Evolutionary conservation across 2,329 filamentous ascomycete species (phyloP).

Genomic region (Aureobasidium sp.): DNA sequence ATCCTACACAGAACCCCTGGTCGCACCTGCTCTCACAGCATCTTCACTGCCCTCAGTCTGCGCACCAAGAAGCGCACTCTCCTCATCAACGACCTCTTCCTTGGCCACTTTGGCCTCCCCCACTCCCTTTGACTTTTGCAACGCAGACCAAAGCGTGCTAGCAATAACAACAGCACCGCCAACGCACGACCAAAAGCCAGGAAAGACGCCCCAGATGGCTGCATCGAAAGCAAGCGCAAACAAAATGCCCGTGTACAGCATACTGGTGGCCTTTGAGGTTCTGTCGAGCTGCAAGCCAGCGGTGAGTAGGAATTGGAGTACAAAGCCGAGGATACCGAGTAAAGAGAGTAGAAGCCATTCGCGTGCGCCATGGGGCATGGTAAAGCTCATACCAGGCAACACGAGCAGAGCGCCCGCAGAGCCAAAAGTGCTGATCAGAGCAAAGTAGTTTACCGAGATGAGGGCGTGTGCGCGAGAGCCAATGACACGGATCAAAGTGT

Average conservation of each 20-base stretch:
- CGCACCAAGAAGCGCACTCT: not conserved
- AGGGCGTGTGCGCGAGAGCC: constrained; percentile 6
- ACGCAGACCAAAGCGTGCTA: constrained; percentile 7
- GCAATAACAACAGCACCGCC: constrained; percentile 9
- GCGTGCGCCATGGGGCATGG: not conserved
- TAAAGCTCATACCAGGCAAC: not conserved
- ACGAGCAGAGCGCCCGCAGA: not conserved
- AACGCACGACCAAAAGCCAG: not conserved
- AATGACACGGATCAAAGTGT: constrained; percentile 6
- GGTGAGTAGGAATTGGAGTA: constrained; percentile 9
- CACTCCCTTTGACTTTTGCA: not conserved
- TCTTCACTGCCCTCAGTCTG: constrained; percentile 1
- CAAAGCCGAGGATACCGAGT: constrained; percentile 9
- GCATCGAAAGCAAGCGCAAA: constrained; percentile 8
- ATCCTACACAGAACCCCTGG: no score
- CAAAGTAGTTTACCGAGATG: constrained; percentile 11
- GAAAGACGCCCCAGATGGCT: constrained; percentile 10
- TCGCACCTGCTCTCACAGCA: no score
- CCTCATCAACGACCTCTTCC: constrained; percentile 3
- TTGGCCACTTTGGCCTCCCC: not conserved
- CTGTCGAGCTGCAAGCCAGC: constrained; percentile 3
- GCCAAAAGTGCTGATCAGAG: not conserved
- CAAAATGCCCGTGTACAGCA: constrained; percentile 7
- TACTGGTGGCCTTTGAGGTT: constrained; percentile 11
- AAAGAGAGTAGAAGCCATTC: not conserved